A percentile compares a stretch with the other conserved stretches of the same genome.
Conservation (phyloP, 331 rosid genomes). For the Ulmus americana region DNA sequence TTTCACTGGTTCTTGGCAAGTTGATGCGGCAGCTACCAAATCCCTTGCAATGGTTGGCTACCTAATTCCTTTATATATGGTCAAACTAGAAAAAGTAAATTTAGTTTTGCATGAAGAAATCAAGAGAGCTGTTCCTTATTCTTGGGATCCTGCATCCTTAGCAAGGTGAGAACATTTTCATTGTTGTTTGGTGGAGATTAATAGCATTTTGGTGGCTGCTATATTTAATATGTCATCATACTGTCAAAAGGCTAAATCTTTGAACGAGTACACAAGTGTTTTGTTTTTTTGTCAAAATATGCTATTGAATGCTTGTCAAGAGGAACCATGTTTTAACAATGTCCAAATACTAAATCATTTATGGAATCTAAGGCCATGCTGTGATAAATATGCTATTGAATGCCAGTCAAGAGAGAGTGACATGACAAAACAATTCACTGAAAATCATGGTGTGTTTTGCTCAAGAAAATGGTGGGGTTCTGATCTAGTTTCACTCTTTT, state of each 20-base stretch:
- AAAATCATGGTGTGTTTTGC: neutral
- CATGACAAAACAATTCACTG: neutral
- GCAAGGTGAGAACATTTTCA: slow-evolving; percentile 57
- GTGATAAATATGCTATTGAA: too few species aligned
- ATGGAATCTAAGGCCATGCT: too few species aligned
- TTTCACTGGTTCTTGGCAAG: slow-evolving; percentile 82
- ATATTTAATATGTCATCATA: neutral
- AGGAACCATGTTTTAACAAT: slow-evolving; percentile 8
- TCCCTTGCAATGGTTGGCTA: slow-evolving; percentile 93
- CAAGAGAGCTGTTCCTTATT: slow-evolving; percentile 74
- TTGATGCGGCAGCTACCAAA: slow-evolving; percentile 80
- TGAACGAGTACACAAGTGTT: neutral
- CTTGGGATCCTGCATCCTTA: slow-evolving; percentile 94
- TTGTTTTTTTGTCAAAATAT: neutral
- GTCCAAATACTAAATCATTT: neutral
- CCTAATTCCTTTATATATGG: slow-evolving; percentile 56
- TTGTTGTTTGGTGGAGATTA: slow-evolving; percentile 9
- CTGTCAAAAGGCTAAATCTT: neutral
- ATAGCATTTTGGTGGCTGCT: neutral
- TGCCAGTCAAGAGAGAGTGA: neutral
- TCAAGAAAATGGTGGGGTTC: neutral
- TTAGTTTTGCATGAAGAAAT: slow-evolving; percentile 66
- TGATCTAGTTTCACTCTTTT: neutral
- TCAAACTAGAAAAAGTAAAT: slow-evolving; percentile 45
- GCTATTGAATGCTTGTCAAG: neutral